Evolutionary conservation across 78 protist species (phyloP), one percentile per base, ranked within the genome.

Genomic region (Creolimax fragrantissima): DNA sequence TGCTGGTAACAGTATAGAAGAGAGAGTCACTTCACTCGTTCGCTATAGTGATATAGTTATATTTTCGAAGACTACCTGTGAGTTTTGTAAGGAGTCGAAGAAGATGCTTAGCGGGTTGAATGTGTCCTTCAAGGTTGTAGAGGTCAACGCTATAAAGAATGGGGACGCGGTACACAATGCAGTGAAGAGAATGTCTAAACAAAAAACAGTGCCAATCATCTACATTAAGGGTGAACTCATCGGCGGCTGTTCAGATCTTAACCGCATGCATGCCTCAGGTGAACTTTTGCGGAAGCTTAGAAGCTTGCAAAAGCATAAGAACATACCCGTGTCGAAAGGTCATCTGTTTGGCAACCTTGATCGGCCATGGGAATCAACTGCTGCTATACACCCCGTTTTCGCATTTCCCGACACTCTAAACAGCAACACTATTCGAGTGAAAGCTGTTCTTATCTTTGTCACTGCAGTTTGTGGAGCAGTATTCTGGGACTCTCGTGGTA

Each of bases 221-320:
- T 88, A 88, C 39, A 88, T 88, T 7, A 7, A 88, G 5, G 17
- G 58, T 35, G 39, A 35, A 39, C 47, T 37, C 32, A 88, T 88
- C n/a, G 90, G 90, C 6, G 90, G 90, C 35, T 88, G 90, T 37
- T 11, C 90, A 88, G 47, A 88, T 39, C 47, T 88, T 32, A 88
- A 88, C 37, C 41, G 11, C 6, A 5, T 88, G 7, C 81, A 88
- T 5, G 17, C 58, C 41, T 45, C 11, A 35, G 90, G 90, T 4
- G 90, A 88, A n/a, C 67, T 88, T 35, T 6, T 58, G 24, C 74
- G 74, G 74, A 58, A 32, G 24, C 74, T 58, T 32, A 17, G 74
- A 58, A 58, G 11, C 6, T 6, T 32, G 41, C 41, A 88, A 88
- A 5, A 35, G 11, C 86, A 45, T 88, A n/a, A 37, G 42, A 42